A percentile compares a stretch with the other conserved stretches of the same genome.
Evolutionary conservation across 768 basidiomycete genomes (phyloP).

Genomic region (Cyclocybe aegerita): DNA sequence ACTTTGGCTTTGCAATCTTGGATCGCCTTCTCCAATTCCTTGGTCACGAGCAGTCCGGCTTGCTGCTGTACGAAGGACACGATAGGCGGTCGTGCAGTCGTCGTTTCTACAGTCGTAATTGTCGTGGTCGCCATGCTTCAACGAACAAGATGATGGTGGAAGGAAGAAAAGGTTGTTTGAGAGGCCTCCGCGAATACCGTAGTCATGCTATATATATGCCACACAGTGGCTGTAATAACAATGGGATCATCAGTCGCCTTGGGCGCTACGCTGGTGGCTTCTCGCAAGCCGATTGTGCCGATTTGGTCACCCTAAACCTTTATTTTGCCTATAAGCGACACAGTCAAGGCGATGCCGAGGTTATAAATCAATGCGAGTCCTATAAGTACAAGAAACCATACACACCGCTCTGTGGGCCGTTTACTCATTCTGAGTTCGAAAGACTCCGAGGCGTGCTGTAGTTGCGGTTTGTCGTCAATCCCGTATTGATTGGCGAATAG

Average conservation of each 20-base stretch:
- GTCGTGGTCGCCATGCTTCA: background rate
- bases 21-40: slow-evolving; percentile 49
- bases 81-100: slow-evolving; percentile 7
- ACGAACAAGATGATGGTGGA: background rate
- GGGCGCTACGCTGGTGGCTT: background rate
- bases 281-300: background rate
- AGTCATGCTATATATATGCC: too few species aligned
- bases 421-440: too few species aligned
- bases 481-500: too few species aligned
- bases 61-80: slow-evolving; percentile 31
- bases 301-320: background rate
- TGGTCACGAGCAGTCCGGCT: slow-evolving; percentile 46
- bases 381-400: too few species aligned
- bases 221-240: background rate
- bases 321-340: background rate
- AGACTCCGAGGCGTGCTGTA: too few species aligned
- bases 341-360: too few species aligned
- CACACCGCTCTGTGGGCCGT: too few species aligned
- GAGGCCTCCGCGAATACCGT: background rate
- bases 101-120: slow-evolving; percentile 5
- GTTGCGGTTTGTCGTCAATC: too few species aligned
- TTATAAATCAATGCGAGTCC: too few species aligned
- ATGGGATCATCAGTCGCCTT: background rate
- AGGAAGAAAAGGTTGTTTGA: background rate
- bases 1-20: slow-evolving; percentile 46